Percentiles rank a stretch among this genome's conserved stretches.
Conservation (phyloP, 1,284 basidiomycete species). For the Inonotus obliquus region DNA sequence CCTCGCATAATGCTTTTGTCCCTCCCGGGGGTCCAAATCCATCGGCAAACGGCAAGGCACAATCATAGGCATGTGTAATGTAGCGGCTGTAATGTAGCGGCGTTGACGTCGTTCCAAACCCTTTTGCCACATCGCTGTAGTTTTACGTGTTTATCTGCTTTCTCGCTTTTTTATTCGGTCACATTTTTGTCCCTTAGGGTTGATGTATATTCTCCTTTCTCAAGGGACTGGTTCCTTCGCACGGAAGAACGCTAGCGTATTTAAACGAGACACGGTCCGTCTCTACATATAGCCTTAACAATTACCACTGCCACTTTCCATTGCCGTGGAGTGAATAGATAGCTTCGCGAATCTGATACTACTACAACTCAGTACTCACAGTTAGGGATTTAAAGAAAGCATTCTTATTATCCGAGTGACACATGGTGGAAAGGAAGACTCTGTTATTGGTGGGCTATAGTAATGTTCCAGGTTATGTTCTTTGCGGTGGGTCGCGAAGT, state of each 20-base stretch:
- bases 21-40: constrained; percentile 29
- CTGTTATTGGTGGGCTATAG: constrained; percentile 1
- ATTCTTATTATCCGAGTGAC: background rate
- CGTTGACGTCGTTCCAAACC: constrained; percentile 8
- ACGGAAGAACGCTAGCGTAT: background rate
- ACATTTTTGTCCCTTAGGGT: background rate
- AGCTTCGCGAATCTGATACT: background rate
- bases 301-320: background rate
- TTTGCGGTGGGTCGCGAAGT: background rate
- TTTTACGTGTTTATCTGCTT: constrained; percentile 17
- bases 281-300: constrained; percentile 1
- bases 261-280: constrained; percentile 9
- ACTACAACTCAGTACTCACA: background rate
- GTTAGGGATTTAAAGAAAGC: background rate
- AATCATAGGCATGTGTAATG: constrained; percentile 5
- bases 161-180: constrained; percentile 5
- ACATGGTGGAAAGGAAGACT: background rate
- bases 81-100: background rate
- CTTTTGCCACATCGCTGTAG: background rate
- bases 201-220: constrained; percentile 4
- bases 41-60: constrained; percentile 15
- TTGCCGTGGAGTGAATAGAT: background rate
- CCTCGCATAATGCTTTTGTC: constrained; percentile 47
- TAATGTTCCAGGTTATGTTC: background rate
- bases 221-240: constrained; percentile 1